These are phyloP conservation scores for Sanghuangporus weigelae DNA, from an alignment of 1,284 basidiomycete genomes.

Conservation along the genomic window DNA sequence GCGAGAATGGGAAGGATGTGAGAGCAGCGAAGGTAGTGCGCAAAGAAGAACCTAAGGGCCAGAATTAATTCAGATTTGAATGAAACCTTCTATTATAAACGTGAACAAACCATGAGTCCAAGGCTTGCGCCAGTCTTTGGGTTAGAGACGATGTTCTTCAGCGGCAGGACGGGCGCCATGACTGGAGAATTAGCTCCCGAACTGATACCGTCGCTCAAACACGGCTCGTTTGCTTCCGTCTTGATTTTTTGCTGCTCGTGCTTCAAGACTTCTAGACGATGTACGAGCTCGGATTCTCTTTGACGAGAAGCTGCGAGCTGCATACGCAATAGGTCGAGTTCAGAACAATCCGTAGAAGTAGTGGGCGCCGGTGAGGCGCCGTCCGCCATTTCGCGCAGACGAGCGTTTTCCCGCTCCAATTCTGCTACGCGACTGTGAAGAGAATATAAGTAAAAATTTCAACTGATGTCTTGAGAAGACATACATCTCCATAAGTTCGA, in stretches of 20 bases:
- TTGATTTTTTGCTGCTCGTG: slow-evolving; percentile 30
- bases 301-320: slow-evolving; percentile 59
- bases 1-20: slow-evolving; percentile 43
- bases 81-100: slow-evolving; percentile 15
- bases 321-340: slow-evolving; percentile 60
- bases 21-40: slow-evolving; percentile 68
- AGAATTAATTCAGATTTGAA: slow-evolving; percentile 8
- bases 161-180: not conserved
- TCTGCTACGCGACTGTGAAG: slow-evolving; percentile 43
- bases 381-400: slow-evolving; percentile 50
- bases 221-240: slow-evolving; percentile 19
- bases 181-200: slow-evolving; percentile 5
- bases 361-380: not conserved
- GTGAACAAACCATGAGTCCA: slow-evolving; percentile 58
- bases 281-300: slow-evolving; percentile 60
- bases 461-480: slow-evolving; percentile 25
- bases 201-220: slow-evolving; percentile 25
- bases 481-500: slow-evolving; percentile 85
- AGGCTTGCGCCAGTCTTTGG: slow-evolving; percentile 54
- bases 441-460: not conserved
- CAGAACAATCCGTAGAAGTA: slow-evolving; percentile 28
- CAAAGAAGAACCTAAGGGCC: slow-evolving; percentile 56
- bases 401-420: slow-evolving; percentile 73
- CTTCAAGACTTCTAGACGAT: slow-evolving; percentile 52
- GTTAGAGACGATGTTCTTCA: slow-evolving; percentile 18